Conservation (phyloP, 2,329 filamentous ascomycete genomes). For the Emydomyces testavorans region DNA sequence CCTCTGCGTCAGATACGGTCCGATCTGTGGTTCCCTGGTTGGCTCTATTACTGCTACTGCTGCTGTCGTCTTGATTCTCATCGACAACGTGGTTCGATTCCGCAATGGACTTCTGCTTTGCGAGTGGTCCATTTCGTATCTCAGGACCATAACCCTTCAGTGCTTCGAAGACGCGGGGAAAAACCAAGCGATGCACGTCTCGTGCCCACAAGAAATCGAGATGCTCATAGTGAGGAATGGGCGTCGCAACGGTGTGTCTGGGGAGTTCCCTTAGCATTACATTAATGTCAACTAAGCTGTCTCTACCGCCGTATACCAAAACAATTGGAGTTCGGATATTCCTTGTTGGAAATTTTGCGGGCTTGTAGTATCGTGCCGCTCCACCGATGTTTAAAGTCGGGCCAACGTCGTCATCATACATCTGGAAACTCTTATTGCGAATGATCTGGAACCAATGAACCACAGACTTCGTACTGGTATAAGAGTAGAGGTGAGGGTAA, state of each 20-base stretch:
- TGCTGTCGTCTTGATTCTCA: background rate
- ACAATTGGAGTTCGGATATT: conserved; percentile 96
- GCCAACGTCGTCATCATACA: conserved; percentile 93
- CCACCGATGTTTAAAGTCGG: conserved; percentile 58
- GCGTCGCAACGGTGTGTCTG: conserved; percentile 67
- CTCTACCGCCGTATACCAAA: conserved; percentile 82
- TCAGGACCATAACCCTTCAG: conserved; percentile 51
- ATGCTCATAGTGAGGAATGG: conserved; percentile 89
- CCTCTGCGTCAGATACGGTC: background rate
- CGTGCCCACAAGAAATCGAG: conserved; percentile 91
- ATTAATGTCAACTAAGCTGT: conserved; percentile 86
- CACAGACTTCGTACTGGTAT: conserved; percentile 90
- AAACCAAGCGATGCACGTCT: conserved; percentile 73
- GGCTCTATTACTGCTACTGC: too few species aligned
- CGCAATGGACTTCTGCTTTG: background rate
- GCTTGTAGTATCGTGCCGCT: conserved; percentile 75
- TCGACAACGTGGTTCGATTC: background rate
- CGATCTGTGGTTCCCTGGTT: too few species aligned
- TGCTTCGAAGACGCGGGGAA: conserved; percentile 82
- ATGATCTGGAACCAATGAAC: conserved; percentile 99
- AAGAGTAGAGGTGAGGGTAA: conserved; percentile 92
- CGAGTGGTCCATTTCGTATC: background rate
- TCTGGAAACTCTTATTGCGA: conserved; percentile 88
- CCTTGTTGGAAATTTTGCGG: conserved; percentile 87
- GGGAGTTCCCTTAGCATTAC: conserved; percentile 87